phyloP scores from a whole-genome alignment of 2,329 filamentous ascomycete genomes.

The Stemphylium vesicarium region DNA sequence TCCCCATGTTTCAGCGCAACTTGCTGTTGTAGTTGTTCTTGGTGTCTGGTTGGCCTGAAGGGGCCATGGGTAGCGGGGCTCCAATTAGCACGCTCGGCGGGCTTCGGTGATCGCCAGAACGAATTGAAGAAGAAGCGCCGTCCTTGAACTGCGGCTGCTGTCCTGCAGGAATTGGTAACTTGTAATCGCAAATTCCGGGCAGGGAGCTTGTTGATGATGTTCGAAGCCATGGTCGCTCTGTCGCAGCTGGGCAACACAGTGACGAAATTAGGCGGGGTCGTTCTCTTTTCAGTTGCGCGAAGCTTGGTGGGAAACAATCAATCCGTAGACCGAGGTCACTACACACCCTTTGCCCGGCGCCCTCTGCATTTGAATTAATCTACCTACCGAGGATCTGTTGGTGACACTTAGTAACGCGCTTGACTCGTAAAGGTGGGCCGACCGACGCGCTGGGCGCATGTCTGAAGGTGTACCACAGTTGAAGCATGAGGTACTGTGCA shows the following conservation, averaged over 20 bases:
- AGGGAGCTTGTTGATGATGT: constrained; percentile 28
- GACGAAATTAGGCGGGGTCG: constrained; percentile 17
- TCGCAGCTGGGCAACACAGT: constrained; percentile 11
- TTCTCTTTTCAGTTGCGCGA: constrained; percentile 27
- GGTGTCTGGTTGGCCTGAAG: constrained; percentile 25
- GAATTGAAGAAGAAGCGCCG: constrained; percentile 26
- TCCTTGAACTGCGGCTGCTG: constrained; percentile 4
- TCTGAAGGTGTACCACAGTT: constrained; percentile 67
- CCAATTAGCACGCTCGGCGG: constrained; percentile 26
- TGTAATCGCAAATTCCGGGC: constrained; percentile 1
- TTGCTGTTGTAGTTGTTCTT: constrained; percentile 25
- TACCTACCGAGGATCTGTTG: constrained; percentile 23
- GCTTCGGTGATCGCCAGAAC: constrained; percentile 24
- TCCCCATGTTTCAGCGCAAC: constrained; percentile 12
- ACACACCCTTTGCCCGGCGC: constrained; percentile 23
- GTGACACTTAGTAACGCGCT: constrained; percentile 12
- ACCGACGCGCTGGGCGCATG: constrained; percentile 61
- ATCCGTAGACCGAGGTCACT: constrained; percentile 26
- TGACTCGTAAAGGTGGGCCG: constrained; percentile 23
- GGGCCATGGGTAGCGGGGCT: constrained; percentile 30
- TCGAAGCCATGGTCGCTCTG: constrained; percentile 35
- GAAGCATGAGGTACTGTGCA: constrained; percentile 67
- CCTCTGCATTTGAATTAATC: constrained; percentile 10
- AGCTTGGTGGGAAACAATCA: constrained; percentile 19
- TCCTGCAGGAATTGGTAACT: background rate